These are phyloP conservation scores for Debaryomyces singareniensis DNA, from an alignment of 1,139 yeast genomes.

Conservation along the genomic window DNA sequence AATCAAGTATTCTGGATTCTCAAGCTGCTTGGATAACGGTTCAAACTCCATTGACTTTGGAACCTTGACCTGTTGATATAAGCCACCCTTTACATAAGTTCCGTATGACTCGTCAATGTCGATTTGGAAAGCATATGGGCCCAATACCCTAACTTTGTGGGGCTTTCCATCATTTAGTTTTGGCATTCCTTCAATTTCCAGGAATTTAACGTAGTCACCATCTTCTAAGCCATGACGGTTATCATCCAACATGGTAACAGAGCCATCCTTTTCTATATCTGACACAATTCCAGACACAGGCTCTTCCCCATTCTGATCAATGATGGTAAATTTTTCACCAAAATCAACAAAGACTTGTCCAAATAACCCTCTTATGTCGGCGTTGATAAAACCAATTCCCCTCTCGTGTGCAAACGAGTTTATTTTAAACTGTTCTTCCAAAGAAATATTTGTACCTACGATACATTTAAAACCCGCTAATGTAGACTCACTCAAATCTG, in stretches of 20 bases:
- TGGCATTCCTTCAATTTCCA: slow-evolving; percentile 76
- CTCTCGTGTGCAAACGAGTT: slow-evolving; percentile 69
- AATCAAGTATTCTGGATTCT: slow-evolving; percentile 69
- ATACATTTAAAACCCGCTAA: slow-evolving; percentile 68
- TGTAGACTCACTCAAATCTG: slow-evolving; percentile 42
- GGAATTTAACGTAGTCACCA: slow-evolving; percentile 81
- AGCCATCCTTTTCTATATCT: slow-evolving; percentile 82
- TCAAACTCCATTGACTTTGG: slow-evolving; percentile 63
- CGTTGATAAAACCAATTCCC: slow-evolving; percentile 72
- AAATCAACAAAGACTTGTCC: slow-evolving; percentile 89
- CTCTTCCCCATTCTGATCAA: slow-evolving; percentile 91
- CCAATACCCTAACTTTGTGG: slow-evolving; percentile 74
- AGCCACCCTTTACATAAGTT: slow-evolving; percentile 73
- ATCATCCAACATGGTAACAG: slow-evolving; percentile 88
- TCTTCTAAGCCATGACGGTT: slow-evolving; percentile 90
- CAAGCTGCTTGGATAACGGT: slow-evolving; percentile 57
- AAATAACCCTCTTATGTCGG: slow-evolving; percentile 82
- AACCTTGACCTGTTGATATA: slow-evolving; percentile 86
- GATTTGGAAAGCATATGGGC: slow-evolving; percentile 88
- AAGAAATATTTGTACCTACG: slow-evolving; percentile 69
- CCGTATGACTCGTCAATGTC: slow-evolving; percentile 51
- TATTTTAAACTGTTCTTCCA: slow-evolving; percentile 71
- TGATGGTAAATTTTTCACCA: slow-evolving; percentile 71
- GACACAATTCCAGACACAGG: slow-evolving; percentile 82
- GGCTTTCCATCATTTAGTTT: slow-evolving; percentile 67